Base-by-base conservation (phyloP, 2,329 filamentous ascomycete genomes). In the Fusarium incarnatum region DNA sequence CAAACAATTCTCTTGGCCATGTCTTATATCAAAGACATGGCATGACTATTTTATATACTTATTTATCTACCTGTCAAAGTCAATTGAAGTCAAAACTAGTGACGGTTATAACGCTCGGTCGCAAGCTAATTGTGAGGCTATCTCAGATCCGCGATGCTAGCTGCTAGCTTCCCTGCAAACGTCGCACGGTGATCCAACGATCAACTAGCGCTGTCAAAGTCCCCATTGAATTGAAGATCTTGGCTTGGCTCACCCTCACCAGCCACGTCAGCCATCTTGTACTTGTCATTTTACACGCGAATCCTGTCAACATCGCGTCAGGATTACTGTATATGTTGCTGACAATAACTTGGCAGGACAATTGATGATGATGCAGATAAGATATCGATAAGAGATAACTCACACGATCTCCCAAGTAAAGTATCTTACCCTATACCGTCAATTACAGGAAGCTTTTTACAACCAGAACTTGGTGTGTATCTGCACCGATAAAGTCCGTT, bases 1-100 rank as follows among this genome's bases (percentile, higher is more conserved):
- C 32, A 28, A 66, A 45, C 64, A 52, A 66, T 54, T 66, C 34
- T 65, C 23, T 47, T 41, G 41, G 30, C 47, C 55, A 60, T 60
- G 34, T 60, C 34, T 34, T 18, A 6, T 9, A 7, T 37, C 28
- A 49, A 11, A 25, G 45, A 50, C 61, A 64, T 50, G 34, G 60
- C 46, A 40, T 30, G n/a, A 32, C 59, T 64, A 64, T 64, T 64
- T 64, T 48, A 56, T 64, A 64, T 64, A 59, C 45, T 64, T 55
- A 46, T 64, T 60, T 55, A 15, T 34, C 28, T 22, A 30, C 6
- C 28, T 30, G 28, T 30, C 28, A 30, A 30, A 28, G 8, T 15
- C 22, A 50, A 9, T 15, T n/a, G 18, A 27, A 23, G 22, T 25
- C 48, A 50, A 5, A 50, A 40, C 50, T 64, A 64, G 40, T 28